These are phyloP conservation scores for Takashimella koratensis DNA, from an alignment of 1,284 basidiomycete genomes.

Conservation along the genomic window DNA sequence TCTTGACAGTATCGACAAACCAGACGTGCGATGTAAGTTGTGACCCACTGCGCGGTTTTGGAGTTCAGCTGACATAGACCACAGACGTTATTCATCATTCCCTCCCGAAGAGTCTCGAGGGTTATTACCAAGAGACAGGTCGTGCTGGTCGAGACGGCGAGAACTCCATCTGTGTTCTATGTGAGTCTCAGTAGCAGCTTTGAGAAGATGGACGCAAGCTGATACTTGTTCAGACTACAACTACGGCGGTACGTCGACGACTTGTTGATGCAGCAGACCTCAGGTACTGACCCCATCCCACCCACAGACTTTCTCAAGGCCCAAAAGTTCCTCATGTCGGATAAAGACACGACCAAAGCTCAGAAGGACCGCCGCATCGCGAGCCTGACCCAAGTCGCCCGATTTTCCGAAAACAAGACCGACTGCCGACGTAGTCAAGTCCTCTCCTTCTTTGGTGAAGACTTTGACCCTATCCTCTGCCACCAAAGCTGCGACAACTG, in stretches of 20 bases:
- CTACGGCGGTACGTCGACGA: constrained; percentile 38
- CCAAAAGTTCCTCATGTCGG: background rate
- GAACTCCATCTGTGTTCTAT: constrained; percentile 62
- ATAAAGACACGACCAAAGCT: constrained; percentile 30
- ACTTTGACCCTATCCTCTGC: constrained; percentile 43
- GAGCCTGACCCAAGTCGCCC: constrained; percentile 59
- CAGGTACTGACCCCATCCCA: too few relatives aligned
- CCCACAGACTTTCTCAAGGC: background rate
- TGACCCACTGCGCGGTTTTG: background rate
- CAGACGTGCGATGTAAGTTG: constrained; percentile 57
- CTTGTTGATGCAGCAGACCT: background rate
- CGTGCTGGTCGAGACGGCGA: constrained; percentile 75
- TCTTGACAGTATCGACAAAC: constrained; percentile 68
- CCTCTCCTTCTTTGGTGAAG: constrained; percentile 55
- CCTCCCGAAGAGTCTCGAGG: constrained; percentile 66
- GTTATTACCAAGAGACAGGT: constrained; percentile 81
- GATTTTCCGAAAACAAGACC: constrained; percentile 74
- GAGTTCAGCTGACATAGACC: constrained; percentile 13
- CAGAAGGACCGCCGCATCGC: constrained; percentile 61
- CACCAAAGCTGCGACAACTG: constrained; percentile 48
- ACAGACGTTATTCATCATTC: constrained; percentile 73
- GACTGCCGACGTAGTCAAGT: constrained; percentile 85
- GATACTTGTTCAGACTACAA: constrained; percentile 54
- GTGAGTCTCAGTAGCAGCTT: constrained; percentile 18
- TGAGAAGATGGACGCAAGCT: background rate